These are phyloP conservation scores for Centrapalus pauciflorus DNA, from an alignment of 129 eudicot species.

Conservation along the genomic window DNA sequence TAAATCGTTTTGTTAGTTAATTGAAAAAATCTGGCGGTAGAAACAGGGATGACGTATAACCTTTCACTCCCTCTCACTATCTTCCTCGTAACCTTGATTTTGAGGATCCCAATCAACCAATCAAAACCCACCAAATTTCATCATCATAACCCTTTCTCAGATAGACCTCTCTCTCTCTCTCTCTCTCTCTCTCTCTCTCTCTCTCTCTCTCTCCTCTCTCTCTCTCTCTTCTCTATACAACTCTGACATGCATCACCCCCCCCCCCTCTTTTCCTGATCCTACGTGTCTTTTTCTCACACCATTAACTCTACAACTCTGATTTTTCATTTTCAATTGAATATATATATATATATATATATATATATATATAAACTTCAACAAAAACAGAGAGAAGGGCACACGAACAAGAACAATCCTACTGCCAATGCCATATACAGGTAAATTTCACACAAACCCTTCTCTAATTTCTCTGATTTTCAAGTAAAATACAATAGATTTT, in stretches of 20 bases:
- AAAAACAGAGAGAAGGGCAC: slow-evolving; percentile 8
- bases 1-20: no score
- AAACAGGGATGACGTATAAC: no score
- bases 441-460: background rate
- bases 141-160: slow-evolving; percentile 43
- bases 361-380: background rate
- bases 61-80: no score
- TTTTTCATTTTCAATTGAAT: slow-evolving; percentile 10
- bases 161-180: no score
- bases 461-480: slow-evolving; percentile 28
- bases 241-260: slow-evolving; percentile 38
- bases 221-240: slow-evolving; percentile 39
- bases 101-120: slow-evolving; percentile 79
- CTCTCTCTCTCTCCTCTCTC: slow-evolving; percentile 16
- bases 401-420: background rate
- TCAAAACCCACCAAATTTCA: slow-evolving; percentile 61
- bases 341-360: background rate
- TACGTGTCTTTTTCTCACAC: slow-evolving; percentile 69
- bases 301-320: slow-evolving; percentile 43
- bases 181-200: no score
- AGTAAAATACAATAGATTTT: no score
- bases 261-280: no score
- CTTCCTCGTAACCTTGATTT: no score
- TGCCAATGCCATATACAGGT: background rate
- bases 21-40: no score